phyloP scores from a whole-genome alignment of 179 eudicot species.

The Silene vulgaris region DNA sequence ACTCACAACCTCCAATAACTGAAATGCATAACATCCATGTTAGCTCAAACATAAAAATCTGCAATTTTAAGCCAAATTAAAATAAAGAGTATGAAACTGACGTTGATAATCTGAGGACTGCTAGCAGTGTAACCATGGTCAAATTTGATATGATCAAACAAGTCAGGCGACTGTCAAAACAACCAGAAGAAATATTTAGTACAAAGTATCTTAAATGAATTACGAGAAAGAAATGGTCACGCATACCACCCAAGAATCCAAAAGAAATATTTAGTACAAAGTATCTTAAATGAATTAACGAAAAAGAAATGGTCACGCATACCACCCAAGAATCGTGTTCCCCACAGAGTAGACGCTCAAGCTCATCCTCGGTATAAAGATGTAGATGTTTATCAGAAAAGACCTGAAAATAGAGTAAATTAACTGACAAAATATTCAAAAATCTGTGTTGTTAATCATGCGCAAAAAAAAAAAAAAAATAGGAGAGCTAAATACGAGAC shows the following conservation, averaged over 20 bases:
- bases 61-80: neutral
- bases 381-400: slow-evolving; percentile 61
- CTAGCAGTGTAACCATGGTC: slow-evolving; percentile 95
- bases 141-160: slow-evolving; percentile 79
- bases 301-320: slow-evolving; percentile 28
- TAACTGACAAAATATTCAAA: neutral
- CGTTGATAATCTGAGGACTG: slow-evolving; percentile 77
- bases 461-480: neutral
- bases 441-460: neutral
- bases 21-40: slow-evolving; percentile 18
- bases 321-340: slow-evolving; percentile 79
- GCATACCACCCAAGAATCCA: slow-evolving; percentile 73
- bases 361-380: slow-evolving; percentile 75
- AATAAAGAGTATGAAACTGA: slow-evolving; percentile 29
- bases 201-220: neutral
- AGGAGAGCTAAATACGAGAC: neutral
- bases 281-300: slow-evolving; percentile 5
- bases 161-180: slow-evolving; percentile 54
- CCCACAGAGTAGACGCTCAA: slow-evolving; percentile 82
- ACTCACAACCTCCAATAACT: slow-evolving; percentile 74
- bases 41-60: slow-evolving; percentile 5
- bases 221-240: slow-evolving; percentile 6
- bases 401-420: slow-evolving; percentile 45
- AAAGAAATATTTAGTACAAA: neutral
- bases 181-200: slow-evolving; percentile 12